phyloP scores from a whole-genome alignment of 768 basidiomycete genomes.

The Cyclocybe aegerita region DNA sequence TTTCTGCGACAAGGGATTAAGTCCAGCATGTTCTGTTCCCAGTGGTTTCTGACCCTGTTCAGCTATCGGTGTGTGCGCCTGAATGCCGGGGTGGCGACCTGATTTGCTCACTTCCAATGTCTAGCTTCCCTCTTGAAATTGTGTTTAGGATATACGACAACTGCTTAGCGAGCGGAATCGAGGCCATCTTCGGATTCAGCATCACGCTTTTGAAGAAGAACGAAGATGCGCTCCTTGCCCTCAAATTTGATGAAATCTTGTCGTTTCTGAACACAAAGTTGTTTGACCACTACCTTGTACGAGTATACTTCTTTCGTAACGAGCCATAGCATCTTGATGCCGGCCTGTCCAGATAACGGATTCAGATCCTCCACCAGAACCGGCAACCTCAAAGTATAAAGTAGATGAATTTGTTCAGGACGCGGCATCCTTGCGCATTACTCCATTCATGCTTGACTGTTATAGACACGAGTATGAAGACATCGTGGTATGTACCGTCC shows the following conservation, averaged over 20 bases:
- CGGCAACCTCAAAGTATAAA: conserved; percentile 44
- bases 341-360: conserved; percentile 4
- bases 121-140: conserved; percentile 88
- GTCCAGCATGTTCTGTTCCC: conserved; percentile 97
- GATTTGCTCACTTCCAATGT: background rate
- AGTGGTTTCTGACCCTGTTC: conserved; percentile 98
- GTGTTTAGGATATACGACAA: conserved; percentile 98
- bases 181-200: conserved; percentile 95
- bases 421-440: conserved; percentile 81
- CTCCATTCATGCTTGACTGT: conserved; percentile 93
- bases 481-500: conserved; percentile 43
- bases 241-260: conserved; percentile 93
- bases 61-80: conserved; percentile 72
- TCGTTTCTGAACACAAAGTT: conserved; percentile 78
- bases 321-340: background rate
- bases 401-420: conserved; percentile 88
- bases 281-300: conserved; percentile 77
- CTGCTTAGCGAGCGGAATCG: conserved; percentile 94
- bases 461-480: conserved; percentile 91
- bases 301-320: background rate
- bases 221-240: conserved; percentile 69
- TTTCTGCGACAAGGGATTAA: conserved; percentile 93
- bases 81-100: background rate
- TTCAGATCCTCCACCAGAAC: conserved; percentile 24
- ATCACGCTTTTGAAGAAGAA: conserved; percentile 85